Conservation (phyloP, 192 early-diverging fungal species). For the Lobosporangium transversale region DNA sequence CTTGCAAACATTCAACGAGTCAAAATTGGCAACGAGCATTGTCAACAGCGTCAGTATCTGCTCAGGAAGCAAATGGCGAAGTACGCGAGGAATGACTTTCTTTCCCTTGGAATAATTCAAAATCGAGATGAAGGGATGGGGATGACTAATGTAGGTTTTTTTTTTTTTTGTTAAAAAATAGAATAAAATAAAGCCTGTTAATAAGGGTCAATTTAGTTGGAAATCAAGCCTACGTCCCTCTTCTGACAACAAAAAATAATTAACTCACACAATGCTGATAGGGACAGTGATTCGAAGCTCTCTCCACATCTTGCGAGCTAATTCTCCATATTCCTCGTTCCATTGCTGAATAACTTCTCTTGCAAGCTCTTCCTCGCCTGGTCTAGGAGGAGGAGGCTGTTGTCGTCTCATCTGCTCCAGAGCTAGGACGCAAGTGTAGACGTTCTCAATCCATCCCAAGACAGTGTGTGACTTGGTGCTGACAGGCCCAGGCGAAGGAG, state of each 20-base stretch:
- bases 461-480: conserved; percentile 66
- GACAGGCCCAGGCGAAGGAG: conserved; percentile 52
- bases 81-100: conserved; percentile 84
- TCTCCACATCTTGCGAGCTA: conserved; percentile 68
- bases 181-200: not conserved
- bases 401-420: conserved; percentile 87
- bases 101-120: conserved; percentile 91
- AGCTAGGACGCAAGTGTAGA: conserved; percentile 80
- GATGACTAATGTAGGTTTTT: too few relatives aligned
- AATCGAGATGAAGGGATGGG: conserved; percentile 91
- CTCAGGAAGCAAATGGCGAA: conserved; percentile 80
- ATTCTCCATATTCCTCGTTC: conserved; percentile 59
- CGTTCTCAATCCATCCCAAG: conserved; percentile 78
- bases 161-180: conserved; percentile 5
- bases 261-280: conserved; percentile 66
- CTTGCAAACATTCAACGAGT: conserved; percentile 74
- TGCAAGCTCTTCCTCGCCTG: conserved; percentile 63
- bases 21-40: conserved; percentile 79
- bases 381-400: conserved; percentile 62
- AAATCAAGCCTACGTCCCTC: too few relatives aligned
- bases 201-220: not conserved
- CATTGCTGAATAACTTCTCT: conserved; percentile 59
- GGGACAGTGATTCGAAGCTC: conserved; percentile 68
- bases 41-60: conserved; percentile 83
- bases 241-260: not conserved